Percentiles rank a stretch among this genome's conserved stretches.
Evolutionary conservation across 768 basidiomycete species (phyloP).

Genomic region (Lactarius evosmus): DNA sequence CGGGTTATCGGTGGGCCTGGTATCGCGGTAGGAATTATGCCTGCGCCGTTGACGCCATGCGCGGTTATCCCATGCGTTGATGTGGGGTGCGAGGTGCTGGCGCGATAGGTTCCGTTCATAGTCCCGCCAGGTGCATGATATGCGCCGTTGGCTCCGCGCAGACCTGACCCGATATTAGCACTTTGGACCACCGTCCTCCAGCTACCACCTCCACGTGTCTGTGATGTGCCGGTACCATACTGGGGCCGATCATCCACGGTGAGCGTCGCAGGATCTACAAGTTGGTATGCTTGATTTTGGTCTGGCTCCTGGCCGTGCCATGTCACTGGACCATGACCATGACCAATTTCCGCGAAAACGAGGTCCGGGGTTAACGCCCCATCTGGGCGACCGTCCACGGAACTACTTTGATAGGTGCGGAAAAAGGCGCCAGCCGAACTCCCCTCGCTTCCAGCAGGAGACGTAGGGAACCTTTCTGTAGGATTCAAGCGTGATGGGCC

Average conservation of each 20-base stretch:
- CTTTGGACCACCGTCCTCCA: slow-evolving; percentile 1
- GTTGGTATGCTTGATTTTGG: slow-evolving; percentile 5
- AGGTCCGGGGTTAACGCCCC: slow-evolving; percentile 70
- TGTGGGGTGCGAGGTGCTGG: not conserved
- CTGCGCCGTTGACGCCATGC: slow-evolving; percentile 11
- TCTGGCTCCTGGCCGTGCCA: slow-evolving; percentile 22
- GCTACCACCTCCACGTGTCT: slow-evolving; percentile 1
- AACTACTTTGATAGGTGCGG: slow-evolving; percentile 45
- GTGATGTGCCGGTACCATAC: not conserved
- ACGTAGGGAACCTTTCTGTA: slow-evolving; percentile 40
- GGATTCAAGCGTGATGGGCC: slow-evolving; percentile 46
- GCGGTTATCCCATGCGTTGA: slow-evolving; percentile 2
- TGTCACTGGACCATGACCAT: slow-evolving; percentile 51
- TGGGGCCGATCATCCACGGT: slow-evolving; percentile 14
- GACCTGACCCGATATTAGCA: not conserved
- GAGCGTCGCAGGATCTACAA: slow-evolving; percentile 8
- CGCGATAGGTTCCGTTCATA: slow-evolving; percentile 14
- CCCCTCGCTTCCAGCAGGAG: slow-evolving; percentile 61
- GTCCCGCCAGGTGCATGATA: slow-evolving; percentile 7
- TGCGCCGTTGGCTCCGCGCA: slow-evolving; percentile 4
- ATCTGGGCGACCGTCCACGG: slow-evolving; percentile 35
- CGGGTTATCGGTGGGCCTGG: slow-evolving; percentile 15
- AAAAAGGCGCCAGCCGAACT: slow-evolving; percentile 57
- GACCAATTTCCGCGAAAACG: slow-evolving; percentile 73
- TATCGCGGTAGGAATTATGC: not conserved